Conservation (phyloP, 1,284 basidiomycete genomes). For the Rhodotorula sp. region DNA sequence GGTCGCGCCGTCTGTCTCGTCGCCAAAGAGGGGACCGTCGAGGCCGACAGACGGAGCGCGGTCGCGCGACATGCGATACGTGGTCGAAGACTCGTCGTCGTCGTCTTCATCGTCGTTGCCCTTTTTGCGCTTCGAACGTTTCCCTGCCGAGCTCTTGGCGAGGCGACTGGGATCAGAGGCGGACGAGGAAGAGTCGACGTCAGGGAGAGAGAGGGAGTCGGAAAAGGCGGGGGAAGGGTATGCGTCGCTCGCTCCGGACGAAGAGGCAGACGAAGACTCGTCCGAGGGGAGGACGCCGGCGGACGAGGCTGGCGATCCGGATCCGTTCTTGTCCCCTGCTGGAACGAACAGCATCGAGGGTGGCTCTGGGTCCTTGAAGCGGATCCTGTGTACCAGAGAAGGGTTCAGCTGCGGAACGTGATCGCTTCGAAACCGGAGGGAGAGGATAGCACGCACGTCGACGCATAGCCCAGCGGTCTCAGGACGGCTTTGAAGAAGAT, state of each 20-base stretch:
- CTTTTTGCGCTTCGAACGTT: background rate
- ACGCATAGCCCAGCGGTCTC: conserved; percentile 31
- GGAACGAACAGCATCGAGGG: conserved; percentile 9
- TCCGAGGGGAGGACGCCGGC: background rate
- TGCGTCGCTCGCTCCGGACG: conserved; percentile 4
- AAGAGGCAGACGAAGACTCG: background rate
- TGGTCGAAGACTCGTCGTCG: conserved; percentile 3
- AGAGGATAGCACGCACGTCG: conserved; percentile 14
- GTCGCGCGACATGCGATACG: conserved; percentile 16
- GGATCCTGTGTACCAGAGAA: conserved; percentile 14
- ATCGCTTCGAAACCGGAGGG: background rate
- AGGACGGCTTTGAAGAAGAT: conserved; percentile 27
- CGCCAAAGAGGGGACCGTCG: conserved; percentile 31
- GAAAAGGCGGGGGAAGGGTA: conserved; percentile 4
- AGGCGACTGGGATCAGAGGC: background rate
- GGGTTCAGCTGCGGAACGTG: background rate
- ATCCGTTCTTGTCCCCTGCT: background rate
- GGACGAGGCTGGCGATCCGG: conserved; percentile 1
- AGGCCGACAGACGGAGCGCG: conserved; percentile 26
- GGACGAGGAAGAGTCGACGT: background rate
- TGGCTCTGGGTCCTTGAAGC: conserved; percentile 40
- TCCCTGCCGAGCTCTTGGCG: background rate
- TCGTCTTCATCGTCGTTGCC: background rate
- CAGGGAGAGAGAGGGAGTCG: background rate
- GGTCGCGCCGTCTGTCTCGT: conserved; percentile 22